phyloP scores from a whole-genome alignment of 2,329 filamentous ascomycete genomes.

The Aspergillus sp. region DNA sequence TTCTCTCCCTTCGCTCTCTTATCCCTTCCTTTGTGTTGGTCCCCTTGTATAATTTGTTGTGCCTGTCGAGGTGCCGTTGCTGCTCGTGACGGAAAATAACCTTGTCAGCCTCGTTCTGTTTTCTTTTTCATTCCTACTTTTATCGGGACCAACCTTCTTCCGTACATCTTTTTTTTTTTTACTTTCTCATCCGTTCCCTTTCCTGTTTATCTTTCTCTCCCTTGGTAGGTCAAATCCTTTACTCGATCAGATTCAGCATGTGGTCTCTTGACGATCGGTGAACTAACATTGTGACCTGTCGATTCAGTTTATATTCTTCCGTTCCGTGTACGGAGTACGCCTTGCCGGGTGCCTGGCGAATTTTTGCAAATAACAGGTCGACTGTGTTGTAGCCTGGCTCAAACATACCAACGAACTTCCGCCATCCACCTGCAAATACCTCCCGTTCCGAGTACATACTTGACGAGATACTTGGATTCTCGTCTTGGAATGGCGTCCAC shows the following conservation, averaged over 20 bases:
- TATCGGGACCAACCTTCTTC: not conserved
- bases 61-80: constrained; percentile 22
- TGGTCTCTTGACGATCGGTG: constrained; percentile 1
- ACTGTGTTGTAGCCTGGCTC: not conserved
- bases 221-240: not conserved
- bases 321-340: constrained; percentile 11
- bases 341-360: constrained; percentile 24
- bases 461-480: constrained; percentile 4
- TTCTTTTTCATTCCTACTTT: constrained; percentile 4
- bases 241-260: not conserved
- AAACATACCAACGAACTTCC: constrained; percentile 4
- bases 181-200: constrained; percentile 9
- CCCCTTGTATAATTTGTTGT: constrained; percentile 23
- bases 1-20: constrained; percentile 16
- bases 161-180: constrained; percentile 1
- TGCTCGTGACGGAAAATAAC: constrained; percentile 13
- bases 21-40: constrained; percentile 15
- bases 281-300: constrained; percentile 8
- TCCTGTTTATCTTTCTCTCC: constrained; percentile 10
- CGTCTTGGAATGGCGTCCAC: constrained; percentile 28
- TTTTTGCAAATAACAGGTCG: constrained; percentile 23
- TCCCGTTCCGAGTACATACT: constrained; percentile 22
- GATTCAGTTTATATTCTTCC: constrained; percentile 21
- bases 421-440: constrained; percentile 13
- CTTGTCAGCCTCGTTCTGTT: constrained; percentile 8